These are phyloP conservation scores for Stagonosporopsis cucurbitacearum DNA, from an alignment of 2,329 filamentous ascomycete genomes.

Conservation along the genomic window DNA sequence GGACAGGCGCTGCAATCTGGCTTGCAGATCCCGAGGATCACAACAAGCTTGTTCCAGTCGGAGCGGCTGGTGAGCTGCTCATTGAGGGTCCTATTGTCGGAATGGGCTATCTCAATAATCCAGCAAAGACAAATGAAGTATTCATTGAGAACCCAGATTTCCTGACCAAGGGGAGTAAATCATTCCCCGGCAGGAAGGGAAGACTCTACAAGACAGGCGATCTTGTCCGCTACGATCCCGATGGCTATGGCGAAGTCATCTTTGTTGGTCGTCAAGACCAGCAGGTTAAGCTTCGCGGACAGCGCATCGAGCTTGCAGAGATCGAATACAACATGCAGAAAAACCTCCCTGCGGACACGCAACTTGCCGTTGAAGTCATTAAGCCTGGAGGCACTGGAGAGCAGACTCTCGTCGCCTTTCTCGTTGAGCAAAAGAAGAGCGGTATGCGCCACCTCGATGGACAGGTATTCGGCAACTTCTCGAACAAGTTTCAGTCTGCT, in stretches of 20 bases:
- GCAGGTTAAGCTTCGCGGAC: constrained; percentile 52
- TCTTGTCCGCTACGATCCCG: constrained; percentile 58
- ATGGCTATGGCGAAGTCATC: constrained; percentile 43
- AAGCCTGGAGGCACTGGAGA: constrained; percentile 43
- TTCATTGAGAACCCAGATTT: constrained; percentile 62
- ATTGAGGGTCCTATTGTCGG: constrained; percentile 63
- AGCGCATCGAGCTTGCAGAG: constrained; percentile 49
- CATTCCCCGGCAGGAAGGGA: constrained; percentile 61
- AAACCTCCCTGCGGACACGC: constrained; percentile 45
- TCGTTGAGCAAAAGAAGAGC: constrained; percentile 41
- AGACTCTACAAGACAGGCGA: constrained; percentile 45
- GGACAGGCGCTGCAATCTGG: constrained; percentile 47
- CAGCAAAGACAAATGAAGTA: constrained; percentile 45
- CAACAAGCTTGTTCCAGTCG: constrained; percentile 46
- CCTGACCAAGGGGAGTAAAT: constrained; percentile 65
- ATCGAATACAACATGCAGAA: constrained; percentile 52
- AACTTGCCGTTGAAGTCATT: constrained; percentile 59
- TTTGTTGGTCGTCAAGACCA: constrained; percentile 48
- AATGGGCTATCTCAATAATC: constrained; percentile 47
- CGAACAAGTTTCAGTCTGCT: constrained; percentile 37
- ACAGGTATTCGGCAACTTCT: constrained; percentile 41
- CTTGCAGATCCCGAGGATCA: constrained; percentile 51
- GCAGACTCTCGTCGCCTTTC: constrained; percentile 43
- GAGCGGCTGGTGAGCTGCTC: constrained; percentile 60
- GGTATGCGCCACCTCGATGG: constrained; percentile 41